A percentile compares a stretch with the other conserved stretches of the same genome.
Conservation (phyloP, 805 yeast species). For the Yarrowia phangngaensis region DNA sequence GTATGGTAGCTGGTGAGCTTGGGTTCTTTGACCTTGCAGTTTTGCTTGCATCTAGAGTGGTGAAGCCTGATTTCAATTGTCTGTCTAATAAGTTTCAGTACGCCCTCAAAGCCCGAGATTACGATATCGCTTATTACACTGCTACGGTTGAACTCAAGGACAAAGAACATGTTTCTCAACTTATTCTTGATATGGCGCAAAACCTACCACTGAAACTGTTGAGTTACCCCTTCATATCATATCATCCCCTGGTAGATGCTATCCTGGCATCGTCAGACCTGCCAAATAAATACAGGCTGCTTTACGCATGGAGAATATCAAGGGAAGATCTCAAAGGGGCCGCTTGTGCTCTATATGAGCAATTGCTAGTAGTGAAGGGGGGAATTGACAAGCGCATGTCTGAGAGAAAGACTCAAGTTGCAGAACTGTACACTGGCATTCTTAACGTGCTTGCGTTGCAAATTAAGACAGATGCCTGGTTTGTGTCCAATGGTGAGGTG, state of each 20-base stretch:
- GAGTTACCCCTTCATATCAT: conserved; percentile 3
- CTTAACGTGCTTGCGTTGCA: conserved; percentile 18
- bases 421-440: conserved; percentile 6
- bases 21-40: conserved; percentile 8
- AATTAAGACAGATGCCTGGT: conserved; percentile 18
- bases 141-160: conserved; percentile 10
- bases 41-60: neutral
- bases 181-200: conserved; percentile 19
- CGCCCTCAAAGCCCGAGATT: conserved; percentile 18
- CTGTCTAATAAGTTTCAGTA: conserved; percentile 4
- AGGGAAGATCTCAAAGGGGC: conserved; percentile 44
- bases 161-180: conserved; percentile 1
- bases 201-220: conserved; percentile 8
- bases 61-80: neutral
- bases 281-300: conserved; percentile 42
- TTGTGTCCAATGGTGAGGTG: conserved; percentile 1
- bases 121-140: conserved; percentile 21
- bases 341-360: conserved; percentile 32
- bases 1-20: neutral
- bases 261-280: conserved; percentile 1
- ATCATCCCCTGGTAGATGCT: conserved; percentile 15
- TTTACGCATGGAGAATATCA: conserved; percentile 49
- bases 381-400: neutral
- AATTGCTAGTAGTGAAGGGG: conserved; percentile 8
- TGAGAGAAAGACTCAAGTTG: conserved; percentile 2